Base-by-base conservation (phyloP, 2,329 filamentous ascomycete genomes). In the Colletotrichum scovillei region DNA sequence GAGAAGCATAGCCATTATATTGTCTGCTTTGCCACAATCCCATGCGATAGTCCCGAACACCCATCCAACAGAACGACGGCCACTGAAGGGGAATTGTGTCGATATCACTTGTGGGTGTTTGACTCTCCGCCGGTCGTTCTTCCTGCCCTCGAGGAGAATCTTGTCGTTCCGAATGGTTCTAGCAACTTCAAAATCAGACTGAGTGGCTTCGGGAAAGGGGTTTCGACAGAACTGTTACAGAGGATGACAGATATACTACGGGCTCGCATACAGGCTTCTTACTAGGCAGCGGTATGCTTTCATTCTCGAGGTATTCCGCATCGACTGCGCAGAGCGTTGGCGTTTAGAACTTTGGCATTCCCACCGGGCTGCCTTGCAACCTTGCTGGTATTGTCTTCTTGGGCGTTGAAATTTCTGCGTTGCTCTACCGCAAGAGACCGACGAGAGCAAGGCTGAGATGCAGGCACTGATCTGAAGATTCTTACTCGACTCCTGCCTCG, bases 81-180 rank as follows among this genome's bases (percentile, higher is more conserved):
- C 19, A 57, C 9, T 11, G 12, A 38, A 59, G 30, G 14, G 28
- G 52, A 64, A 6, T 26, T 66, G 30, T 52, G 56, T 16, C 59
- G 62, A 14, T 69, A 73, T 12, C 52, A 69, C 38, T 65, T 69
- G 24, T 74, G 60, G 69, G 65, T 73, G 2, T 69, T 74, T 32
- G 46, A 69, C 49, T 49, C 58, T 9, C 46, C 59, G 19, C 59
- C 60, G 2, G 38, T 73, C 16, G 52, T 58, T 9, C 60, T 73
- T 2, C 58, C 63, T 2, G 12, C 4, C 11, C 60, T 62, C 19
- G 55, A 57, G 42, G 49, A 71, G 8, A 24, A 49, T 6, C 19
- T 52, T n/a, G 11, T 52, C 9, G 38, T 69, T 35, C 24, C n/a
- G 14, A 26, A 38, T 24, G 24, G 30, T n/a, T 26, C 42, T 24